Evolutionary conservation across 192 early-diverging fungal genomes (phyloP).

Genomic region (Podila verticillata): DNA sequence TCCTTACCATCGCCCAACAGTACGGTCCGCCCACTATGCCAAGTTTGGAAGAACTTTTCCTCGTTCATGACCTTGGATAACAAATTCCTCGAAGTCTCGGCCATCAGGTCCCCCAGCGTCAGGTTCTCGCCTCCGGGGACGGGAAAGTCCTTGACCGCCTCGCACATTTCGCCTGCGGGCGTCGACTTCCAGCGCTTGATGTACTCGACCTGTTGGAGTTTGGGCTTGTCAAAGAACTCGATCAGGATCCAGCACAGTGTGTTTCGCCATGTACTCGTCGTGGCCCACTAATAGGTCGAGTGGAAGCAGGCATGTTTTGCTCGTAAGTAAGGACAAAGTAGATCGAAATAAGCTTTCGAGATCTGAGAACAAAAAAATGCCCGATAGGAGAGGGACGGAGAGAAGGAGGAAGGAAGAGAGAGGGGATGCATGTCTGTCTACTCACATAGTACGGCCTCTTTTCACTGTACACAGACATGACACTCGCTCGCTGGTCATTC

Average conservation of each 20-base stretch:
- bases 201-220: background rate
- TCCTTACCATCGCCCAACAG: background rate
- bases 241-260: background rate
- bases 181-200: constrained; percentile 4
- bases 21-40: background rate
- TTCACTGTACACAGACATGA: background rate
- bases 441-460: constrained; percentile 2
- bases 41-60: background rate
- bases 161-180: background rate
- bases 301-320: background rate
- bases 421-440: too few relatives aligned
- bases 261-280: background rate
- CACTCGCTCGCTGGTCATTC: background rate
- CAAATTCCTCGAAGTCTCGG: background rate
- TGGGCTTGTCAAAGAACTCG: constrained; percentile 2
- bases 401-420: too few relatives aligned
- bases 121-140: background rate
- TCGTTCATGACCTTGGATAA: background rate
- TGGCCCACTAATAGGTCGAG: background rate
- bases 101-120: background rate
- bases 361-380: background rate
- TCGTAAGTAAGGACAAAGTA: background rate
- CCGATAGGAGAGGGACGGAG: too few relatives aligned
- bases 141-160: background rate
- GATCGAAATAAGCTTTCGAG: background rate